Evolutionary conservation across 345 rosid genomes (phyloP).

Genomic region (Capsella bursapastoris): DNA sequence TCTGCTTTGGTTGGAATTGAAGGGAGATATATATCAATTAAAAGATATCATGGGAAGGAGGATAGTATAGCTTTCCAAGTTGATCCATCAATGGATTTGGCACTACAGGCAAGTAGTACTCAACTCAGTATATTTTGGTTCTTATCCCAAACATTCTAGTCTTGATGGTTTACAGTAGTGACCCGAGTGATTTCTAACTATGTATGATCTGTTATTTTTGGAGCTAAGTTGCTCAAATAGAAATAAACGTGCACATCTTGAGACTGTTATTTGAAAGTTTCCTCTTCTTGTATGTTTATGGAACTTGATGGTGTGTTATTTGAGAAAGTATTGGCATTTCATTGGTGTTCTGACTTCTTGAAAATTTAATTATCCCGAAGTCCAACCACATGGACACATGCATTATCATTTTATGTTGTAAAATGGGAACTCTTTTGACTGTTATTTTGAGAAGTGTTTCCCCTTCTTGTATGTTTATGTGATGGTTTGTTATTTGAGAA

Average conservation of each 20-base stretch:
- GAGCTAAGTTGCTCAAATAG: slow-evolving; percentile 2
- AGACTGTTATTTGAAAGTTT: slow-evolving; percentile 7
- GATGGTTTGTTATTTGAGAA: not conserved
- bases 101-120: slow-evolving; percentile 69
- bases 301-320: slow-evolving; percentile 1
- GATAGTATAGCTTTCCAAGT: slow-evolving; percentile 68
- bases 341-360: slow-evolving; percentile 8
- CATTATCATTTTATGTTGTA: not conserved
- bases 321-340: slow-evolving; percentile 7
- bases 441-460: not conserved
- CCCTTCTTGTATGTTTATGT: slow-evolving; percentile 9
- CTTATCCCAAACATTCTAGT: not conserved
- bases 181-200: slow-evolving; percentile 6
- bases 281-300: slow-evolving; percentile 7
- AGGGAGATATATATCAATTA: slow-evolving; percentile 86
- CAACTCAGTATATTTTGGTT: not conserved
- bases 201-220: slow-evolving; percentile 1
- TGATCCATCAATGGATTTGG: slow-evolving; percentile 92
- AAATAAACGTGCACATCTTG: not conserved
- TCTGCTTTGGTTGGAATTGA: slow-evolving; percentile 94
- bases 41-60: slow-evolving; percentile 63
- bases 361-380: not conserved
- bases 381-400: slow-evolving; percentile 24
- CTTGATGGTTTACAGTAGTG: slow-evolving; percentile 9
- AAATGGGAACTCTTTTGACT: slow-evolving; percentile 4